Percentiles rank a stretch among this genome's conserved stretches.
phyloP scores from a whole-genome alignment of 176 grass and related monocot genomes.

The Hordeum marinum region DNA sequence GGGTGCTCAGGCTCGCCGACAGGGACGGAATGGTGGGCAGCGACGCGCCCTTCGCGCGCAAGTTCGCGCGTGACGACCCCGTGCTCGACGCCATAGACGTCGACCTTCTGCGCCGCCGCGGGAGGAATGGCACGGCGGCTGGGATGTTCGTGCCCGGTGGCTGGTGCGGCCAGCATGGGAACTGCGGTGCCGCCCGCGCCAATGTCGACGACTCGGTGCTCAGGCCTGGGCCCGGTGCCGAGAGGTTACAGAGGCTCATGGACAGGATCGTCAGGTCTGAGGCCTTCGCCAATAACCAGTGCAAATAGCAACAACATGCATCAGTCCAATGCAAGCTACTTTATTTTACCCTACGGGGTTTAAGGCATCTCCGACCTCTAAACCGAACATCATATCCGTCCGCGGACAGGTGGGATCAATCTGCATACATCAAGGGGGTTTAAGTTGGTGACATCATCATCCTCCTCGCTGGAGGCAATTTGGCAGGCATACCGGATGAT shows the following conservation, averaged over 20 bases:
- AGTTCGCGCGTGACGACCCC: slow-evolving; percentile 40
- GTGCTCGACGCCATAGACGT: slow-evolving; percentile 50
- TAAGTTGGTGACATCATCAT: too few species aligned
- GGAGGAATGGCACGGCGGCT: background rate
- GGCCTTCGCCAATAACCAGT: slow-evolving; percentile 36
- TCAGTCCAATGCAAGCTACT: too few species aligned
- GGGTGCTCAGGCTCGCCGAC: slow-evolving; percentile 38
- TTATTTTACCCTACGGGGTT: too few species aligned
- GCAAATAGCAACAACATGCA: slow-evolving; percentile 33
- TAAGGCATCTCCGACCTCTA: too few species aligned
- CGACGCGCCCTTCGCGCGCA: slow-evolving; percentile 40
- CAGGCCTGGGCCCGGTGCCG: slow-evolving; percentile 26
- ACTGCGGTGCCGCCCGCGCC: background rate
- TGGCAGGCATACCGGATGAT: too few species aligned
- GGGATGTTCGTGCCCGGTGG: slow-evolving; percentile 20
- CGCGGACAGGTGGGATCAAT: too few species aligned
- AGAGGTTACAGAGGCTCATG: slow-evolving; percentile 23
- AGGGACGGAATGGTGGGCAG: slow-evolving; percentile 31
- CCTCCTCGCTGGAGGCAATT: too few species aligned
- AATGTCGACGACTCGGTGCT: slow-evolving; percentile 30
- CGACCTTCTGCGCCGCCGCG: slow-evolving; percentile 29
- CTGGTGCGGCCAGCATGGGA: slow-evolving; percentile 12
- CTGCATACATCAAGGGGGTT: too few species aligned
- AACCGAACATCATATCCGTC: too few species aligned
- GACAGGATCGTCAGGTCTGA: slow-evolving; percentile 39